phyloP scores from a whole-genome alignment of 257 asterid genomes.

The Nicotiana benthamiana region DNA sequence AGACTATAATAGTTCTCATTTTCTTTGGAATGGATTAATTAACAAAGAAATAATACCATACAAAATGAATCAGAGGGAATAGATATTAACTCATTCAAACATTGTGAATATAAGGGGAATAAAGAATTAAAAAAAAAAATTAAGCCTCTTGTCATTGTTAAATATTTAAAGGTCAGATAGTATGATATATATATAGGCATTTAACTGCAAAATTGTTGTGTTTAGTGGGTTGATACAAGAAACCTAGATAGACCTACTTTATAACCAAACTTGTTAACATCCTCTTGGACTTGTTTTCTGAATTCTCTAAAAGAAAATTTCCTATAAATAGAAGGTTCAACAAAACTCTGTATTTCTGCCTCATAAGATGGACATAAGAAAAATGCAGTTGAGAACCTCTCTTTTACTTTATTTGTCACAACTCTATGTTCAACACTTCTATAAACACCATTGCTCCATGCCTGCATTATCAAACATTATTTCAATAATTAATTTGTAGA shows the following conservation, averaged over 20 bases:
- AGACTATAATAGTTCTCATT: no score
- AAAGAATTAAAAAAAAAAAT: not conserved
- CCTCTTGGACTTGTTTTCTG: slow-evolving; percentile 65
- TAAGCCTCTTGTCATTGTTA: no score
- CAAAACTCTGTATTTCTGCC: slow-evolving; percentile 38
- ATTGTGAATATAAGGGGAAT: not conserved
- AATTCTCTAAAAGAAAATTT: slow-evolving; percentile 72
- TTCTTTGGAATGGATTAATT: no score
- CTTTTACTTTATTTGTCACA: slow-evolving; percentile 50
- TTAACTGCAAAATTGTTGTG: not conserved
- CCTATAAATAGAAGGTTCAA: slow-evolving; percentile 49
- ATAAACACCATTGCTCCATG: slow-evolving; percentile 87
- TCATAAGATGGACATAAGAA: slow-evolving; percentile 82
- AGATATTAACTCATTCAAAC: not conserved
- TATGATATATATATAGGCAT: not conserved
- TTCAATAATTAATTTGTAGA: not conserved
- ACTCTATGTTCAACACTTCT: slow-evolving; percentile 88
- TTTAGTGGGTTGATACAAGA: slow-evolving; percentile 12
- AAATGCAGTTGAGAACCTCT: slow-evolving; percentile 78
- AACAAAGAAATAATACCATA: no score
- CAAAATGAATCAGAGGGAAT: no score
- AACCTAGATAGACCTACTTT: slow-evolving; percentile 76
- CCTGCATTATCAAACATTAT: slow-evolving; percentile 35
- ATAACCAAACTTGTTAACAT: slow-evolving; percentile 63
- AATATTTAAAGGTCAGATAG: not conserved